These are phyloP conservation scores for Paecilomyces dactylethromorphus DNA, from an alignment of 2,329 filamentous ascomycete genomes.

Conservation along the genomic window DNA sequence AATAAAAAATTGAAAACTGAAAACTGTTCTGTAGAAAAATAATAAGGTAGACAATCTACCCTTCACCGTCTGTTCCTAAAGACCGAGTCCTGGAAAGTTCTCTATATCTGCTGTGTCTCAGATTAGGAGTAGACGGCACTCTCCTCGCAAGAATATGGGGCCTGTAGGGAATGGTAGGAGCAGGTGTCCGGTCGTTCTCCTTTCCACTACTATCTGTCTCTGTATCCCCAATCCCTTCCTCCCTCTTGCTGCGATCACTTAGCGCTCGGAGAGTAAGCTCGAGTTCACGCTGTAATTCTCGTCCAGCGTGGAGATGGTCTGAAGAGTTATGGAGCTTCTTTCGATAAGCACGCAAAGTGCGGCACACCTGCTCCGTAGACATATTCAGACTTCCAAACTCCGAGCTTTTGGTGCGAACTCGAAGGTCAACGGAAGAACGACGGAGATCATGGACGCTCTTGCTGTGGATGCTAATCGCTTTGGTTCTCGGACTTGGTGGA, in stretches of 20 bases:
- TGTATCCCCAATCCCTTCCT: conserved; percentile 24
- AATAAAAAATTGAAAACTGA: not conserved
- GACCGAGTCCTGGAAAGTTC: conserved; percentile 25
- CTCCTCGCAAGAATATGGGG: conserved; percentile 21
- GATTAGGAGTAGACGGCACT: conserved; percentile 29
- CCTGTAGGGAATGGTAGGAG: conserved; percentile 17
- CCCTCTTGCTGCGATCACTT: conserved; percentile 20
- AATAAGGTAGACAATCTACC: not conserved
- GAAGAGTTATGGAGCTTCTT: conserved; percentile 49
- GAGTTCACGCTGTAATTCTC: conserved; percentile 54
- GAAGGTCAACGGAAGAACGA: conserved; percentile 45
- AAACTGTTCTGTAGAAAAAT: not conserved
- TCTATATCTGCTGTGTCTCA: conserved; percentile 17
- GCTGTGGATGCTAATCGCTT: conserved; percentile 20
- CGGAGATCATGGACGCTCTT: conserved; percentile 26
- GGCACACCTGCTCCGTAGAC: conserved; percentile 53
- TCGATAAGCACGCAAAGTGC: conserved; percentile 52
- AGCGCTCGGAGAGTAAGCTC: conserved; percentile 34
- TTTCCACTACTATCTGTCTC: conserved; percentile 34
- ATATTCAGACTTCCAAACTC: conserved; percentile 44
- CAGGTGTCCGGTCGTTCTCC: conserved; percentile 22
- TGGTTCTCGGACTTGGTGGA: conserved; percentile 30
- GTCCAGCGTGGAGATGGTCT: conserved; percentile 43
- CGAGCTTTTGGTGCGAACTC: conserved; percentile 39
- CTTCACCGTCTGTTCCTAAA: conserved; percentile 19